A percentile compares a stretch with the other conserved stretches of the same genome.
phyloP scores from a whole-genome alignment of 768 basidiomycete species.

The Panaeolus cyanescens region DNA sequence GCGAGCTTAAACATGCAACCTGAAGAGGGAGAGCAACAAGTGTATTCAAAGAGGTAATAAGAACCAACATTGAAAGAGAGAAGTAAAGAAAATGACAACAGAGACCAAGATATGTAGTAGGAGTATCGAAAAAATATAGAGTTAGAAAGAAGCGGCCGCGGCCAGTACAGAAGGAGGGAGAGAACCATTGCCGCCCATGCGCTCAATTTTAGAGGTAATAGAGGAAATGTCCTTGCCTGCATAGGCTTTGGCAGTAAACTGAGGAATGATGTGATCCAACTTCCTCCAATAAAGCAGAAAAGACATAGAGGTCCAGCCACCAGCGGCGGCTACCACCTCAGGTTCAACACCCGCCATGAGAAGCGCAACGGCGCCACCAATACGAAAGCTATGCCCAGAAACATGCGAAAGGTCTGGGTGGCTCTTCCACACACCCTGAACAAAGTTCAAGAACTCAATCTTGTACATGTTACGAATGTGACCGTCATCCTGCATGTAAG shows the following conservation, averaged over 20 bases:
- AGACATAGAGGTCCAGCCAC: slow-evolving; percentile 29
- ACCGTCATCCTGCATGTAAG: slow-evolving; percentile 3
- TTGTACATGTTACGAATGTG: slow-evolving; percentile 5
- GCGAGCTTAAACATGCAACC: no score
- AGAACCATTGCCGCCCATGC: no score
- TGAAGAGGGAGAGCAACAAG: no score
- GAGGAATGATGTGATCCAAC: slow-evolving; percentile 19
- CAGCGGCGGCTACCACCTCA: slow-evolving; percentile 26
- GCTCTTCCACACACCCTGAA: slow-evolving; percentile 8
- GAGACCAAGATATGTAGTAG: no score
- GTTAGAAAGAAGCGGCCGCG: no score
- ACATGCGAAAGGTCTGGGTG: slow-evolving; percentile 8
- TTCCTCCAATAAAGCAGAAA: slow-evolving; percentile 31
- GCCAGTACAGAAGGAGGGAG: no score
- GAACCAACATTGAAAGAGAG: no score
- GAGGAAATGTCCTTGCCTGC: slow-evolving; percentile 5
- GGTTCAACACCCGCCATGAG: slow-evolving; percentile 25
- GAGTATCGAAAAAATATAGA: no score
- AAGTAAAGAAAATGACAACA: no score
- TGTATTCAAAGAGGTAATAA: no score
- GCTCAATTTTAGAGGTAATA: background rate
- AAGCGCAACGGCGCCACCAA: slow-evolving; percentile 30
- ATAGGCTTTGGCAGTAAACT: slow-evolving; percentile 15
- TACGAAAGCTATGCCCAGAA: slow-evolving; percentile 28
- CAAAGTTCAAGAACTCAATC: slow-evolving; percentile 7